Evolutionary conservation across 1,284 basidiomycete genomes (phyloP), one percentile per base, ranked within the genome.

Genomic region (Puccinia coronata): DNA sequence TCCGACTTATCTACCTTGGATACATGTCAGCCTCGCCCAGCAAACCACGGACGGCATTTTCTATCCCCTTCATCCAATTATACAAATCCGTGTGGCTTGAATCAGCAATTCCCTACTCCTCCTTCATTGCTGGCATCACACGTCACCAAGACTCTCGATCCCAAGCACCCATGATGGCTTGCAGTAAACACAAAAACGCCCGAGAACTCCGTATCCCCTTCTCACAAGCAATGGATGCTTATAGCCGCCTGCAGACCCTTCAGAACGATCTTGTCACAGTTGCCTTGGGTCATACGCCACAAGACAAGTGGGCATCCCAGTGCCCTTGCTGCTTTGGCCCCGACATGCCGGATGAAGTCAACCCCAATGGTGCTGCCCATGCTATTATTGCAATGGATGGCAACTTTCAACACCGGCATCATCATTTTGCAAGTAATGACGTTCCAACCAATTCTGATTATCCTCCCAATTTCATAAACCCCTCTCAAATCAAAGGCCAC

Each of bases 341-440:
- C 0, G 55, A 43, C 4, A 6, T 6, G 5, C 34, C 57, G 0
- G 36, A 61, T n/a, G 55, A 63, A 43, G 34, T 36, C 18, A 39
- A 34, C n/a, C 36, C 39, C 43, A 23, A n/a, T 25, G 41, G 43
- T 18, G 31, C n/a, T 25, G 14, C 39, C 8, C 20, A 76, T 34
- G 28, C 59, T 14, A 63, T 61, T 14, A 25, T 76, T 18, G 36
- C 51, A 5, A 59, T 63, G 34, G 73, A 76, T 31, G 41, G 51
- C 14, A 75, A 75, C 72, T 75, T 75, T 12, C 72, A 75, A 59
- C 51, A 57, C 1, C 31, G 23, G 43, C 73, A 76, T 47, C 59
- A 76, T 31, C 0, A 39, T 1, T 59, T 61, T 34, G 53, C 73
- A 23, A 75, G 73, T 16, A 59, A 20, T 11, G 73, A 75, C 31